Evolutionary conservation across 208 protist species (phyloP).

Genomic region (Crithidia fasciculata): DNA sequence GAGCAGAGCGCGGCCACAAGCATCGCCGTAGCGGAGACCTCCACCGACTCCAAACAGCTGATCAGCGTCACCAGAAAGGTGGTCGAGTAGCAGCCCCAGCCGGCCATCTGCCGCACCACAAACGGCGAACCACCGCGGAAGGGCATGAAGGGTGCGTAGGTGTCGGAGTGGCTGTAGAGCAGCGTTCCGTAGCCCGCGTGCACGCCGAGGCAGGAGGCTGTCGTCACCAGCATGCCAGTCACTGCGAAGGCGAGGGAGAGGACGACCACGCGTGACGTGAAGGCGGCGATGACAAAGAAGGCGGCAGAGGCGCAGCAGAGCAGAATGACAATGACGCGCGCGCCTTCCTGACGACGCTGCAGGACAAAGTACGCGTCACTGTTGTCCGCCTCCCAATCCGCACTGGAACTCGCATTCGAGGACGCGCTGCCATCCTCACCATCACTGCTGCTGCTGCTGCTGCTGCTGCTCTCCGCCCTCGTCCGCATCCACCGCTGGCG

Average conservation of each 20-base stretch:
- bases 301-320: conserved; percentile 58
- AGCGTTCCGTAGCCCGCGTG: conserved; percentile 79
- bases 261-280: conserved; percentile 43
- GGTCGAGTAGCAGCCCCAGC: conserved; percentile 63
- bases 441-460: not conserved
- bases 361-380: conserved; percentile 5
- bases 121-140: conserved; percentile 76
- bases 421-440: conserved; percentile 10
- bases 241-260: conserved; percentile 58
- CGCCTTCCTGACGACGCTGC: conserved; percentile 37
- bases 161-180: conserved; percentile 37
- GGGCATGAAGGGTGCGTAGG: conserved; percentile 74
- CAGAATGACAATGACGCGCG: conserved; percentile 66
- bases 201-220: conserved; percentile 60
- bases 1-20: conserved; percentile 58
- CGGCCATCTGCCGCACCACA: conserved; percentile 60
- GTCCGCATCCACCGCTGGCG: not conserved
- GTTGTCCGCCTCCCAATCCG: conserved; percentile 8
- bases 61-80: conserved; percentile 68
- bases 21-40: conserved; percentile 44
- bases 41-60: conserved; percentile 48
- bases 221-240: conserved; percentile 59
- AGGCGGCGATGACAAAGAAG: conserved; percentile 68
- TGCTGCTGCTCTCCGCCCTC: not conserved
- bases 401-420: not conserved